These are phyloP conservation scores for Venturia effusa DNA, from an alignment of 2,329 filamentous ascomycete species.

Conservation along the genomic window DNA sequence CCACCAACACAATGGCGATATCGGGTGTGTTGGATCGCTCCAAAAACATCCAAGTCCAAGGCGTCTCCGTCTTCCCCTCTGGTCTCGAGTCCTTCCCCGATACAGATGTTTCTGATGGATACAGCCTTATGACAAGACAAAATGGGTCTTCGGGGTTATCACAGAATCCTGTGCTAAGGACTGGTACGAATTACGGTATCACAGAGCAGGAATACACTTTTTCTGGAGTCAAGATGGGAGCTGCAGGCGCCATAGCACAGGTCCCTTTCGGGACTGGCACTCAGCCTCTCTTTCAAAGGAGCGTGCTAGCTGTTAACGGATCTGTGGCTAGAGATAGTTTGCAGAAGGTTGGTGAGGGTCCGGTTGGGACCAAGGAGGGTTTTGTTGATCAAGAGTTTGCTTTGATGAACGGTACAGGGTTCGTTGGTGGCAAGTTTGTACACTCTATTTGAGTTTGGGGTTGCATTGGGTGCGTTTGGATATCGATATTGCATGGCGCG, in stretches of 20 bases:
- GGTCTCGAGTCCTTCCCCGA: constrained; percentile 47
- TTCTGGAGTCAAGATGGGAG: constrained; percentile 28
- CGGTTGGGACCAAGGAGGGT: neutral
- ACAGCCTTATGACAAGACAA: constrained; percentile 35
- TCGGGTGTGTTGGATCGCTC: constrained; percentile 38
- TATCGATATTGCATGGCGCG: too few relatives aligned
- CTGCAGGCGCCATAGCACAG: constrained; percentile 12
- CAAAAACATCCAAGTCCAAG: constrained; percentile 35
- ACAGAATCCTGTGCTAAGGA: constrained; percentile 34
- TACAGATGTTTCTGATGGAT: constrained; percentile 21
- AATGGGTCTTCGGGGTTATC: constrained; percentile 48
- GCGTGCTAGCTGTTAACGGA: constrained; percentile 45
- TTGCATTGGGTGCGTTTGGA: too few relatives aligned
- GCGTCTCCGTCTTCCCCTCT: constrained; percentile 44
- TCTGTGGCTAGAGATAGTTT: neutral
- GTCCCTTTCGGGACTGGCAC: constrained; percentile 10
- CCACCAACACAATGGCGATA: constrained; percentile 32
- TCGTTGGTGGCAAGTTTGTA: neutral
- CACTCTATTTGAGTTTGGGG: neutral
- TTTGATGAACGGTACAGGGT: neutral
- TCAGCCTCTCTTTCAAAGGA: constrained; percentile 42
- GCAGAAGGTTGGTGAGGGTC: neutral
- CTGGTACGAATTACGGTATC: constrained; percentile 42
- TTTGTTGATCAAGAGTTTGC: neutral
- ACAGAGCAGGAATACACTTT: constrained; percentile 49